phyloP scores from a whole-genome alignment of 2,329 filamentous ascomycete species.

The Aureobasidium pullulans region DNA sequence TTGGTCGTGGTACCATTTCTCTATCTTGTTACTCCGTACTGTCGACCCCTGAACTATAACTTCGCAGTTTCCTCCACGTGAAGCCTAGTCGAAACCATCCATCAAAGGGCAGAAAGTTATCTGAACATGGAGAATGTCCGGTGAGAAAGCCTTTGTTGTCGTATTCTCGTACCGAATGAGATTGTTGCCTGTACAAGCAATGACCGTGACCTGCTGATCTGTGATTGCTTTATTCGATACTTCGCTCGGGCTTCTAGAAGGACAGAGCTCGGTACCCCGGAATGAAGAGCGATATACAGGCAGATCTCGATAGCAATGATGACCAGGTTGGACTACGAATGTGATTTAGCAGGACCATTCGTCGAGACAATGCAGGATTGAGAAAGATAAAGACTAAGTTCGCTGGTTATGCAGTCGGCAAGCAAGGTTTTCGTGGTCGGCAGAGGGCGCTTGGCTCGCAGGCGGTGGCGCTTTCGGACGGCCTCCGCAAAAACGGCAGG shows the following conservation, averaged over 20 bases:
- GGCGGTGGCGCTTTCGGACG: not conserved
- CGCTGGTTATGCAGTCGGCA: not conserved
- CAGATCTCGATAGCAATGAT: not conserved
- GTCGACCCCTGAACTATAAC: no score
- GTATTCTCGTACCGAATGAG: not conserved
- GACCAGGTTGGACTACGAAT: not conserved
- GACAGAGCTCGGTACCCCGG: slow-evolving; percentile 2
- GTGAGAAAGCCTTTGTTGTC: not conserved
- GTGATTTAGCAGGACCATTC: not conserved
- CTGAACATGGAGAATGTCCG: not conserved
- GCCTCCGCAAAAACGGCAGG: slow-evolving; percentile 5
- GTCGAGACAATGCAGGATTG: not conserved
- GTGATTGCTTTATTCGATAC: not conserved
- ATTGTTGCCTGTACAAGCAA: not conserved
- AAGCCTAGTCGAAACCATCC: not conserved
- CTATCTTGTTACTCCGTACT: no score
- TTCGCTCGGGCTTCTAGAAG: not conserved
- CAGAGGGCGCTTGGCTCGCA: not conserved
- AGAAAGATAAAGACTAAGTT: not conserved
- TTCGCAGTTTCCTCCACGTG: no score
- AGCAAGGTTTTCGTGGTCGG: not conserved
- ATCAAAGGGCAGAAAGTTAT: not conserved
- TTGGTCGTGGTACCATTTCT: no score
- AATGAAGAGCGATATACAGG: not conserved
- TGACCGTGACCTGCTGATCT: not conserved